These are phyloP conservation scores for Pseudogymnoascus sp. DNA, from an alignment of 2,329 filamentous ascomycete genomes.

Conservation along the genomic window DNA sequence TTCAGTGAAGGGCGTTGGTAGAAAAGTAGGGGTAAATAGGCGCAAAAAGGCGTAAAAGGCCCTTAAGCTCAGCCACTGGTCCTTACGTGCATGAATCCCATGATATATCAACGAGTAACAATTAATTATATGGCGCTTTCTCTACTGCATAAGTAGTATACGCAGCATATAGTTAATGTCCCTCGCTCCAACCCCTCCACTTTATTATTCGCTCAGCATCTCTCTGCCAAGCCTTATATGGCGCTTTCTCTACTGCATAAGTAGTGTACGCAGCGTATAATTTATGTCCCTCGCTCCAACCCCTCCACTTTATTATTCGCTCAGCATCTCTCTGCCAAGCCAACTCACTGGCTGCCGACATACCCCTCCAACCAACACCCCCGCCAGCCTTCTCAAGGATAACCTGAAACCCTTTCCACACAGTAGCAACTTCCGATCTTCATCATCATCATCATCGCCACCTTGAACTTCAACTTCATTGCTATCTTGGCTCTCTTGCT, in stretches of 20 bases:
- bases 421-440: not conserved
- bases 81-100: slow-evolving; percentile 3
- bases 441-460: slow-evolving; percentile 1
- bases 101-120: slow-evolving; percentile 6
- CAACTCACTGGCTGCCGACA: not conserved
- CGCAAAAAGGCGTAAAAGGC: not conserved
- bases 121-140: slow-evolving; percentile 2
- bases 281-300: slow-evolving; percentile 1
- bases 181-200: slow-evolving; percentile 5
- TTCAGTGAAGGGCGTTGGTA: not conserved
- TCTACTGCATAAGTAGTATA: not conserved
- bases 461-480: not conserved
- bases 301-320: slow-evolving; percentile 6
- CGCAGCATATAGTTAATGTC: not conserved
- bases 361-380: slow-evolving; percentile 5
- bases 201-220: slow-evolving; percentile 1
- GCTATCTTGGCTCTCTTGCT: not conserved
- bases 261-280: not conserved
- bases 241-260: slow-evolving; percentile 1
- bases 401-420: slow-evolving; percentile 3
- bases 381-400: not conserved
- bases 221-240: slow-evolving; percentile 4
- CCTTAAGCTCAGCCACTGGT: not conserved
- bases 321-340: not conserved
- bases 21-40: not conserved